These are phyloP conservation scores for Talaromyces marneffei DNA, from an alignment of 2,329 filamentous ascomycete genomes.

Conservation along the genomic window DNA sequence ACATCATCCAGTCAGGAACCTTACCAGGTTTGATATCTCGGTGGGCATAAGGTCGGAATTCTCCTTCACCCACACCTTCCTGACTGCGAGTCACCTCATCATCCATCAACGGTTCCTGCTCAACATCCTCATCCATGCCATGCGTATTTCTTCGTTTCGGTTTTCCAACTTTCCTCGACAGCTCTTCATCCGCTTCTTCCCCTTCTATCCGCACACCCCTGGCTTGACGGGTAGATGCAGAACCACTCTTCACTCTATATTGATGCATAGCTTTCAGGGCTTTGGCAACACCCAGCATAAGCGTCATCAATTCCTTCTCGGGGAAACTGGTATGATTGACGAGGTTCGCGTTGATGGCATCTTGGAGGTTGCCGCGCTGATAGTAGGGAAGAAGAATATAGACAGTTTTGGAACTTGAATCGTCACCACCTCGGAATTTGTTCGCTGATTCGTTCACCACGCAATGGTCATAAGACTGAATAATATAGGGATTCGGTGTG, in stretches of 20 bases:
- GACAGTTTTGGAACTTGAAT: conserved; percentile 75
- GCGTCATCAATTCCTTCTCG: conserved; percentile 75
- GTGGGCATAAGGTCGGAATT: conserved; percentile 78
- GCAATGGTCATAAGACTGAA: conserved; percentile 75
- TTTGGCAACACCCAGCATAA: conserved; percentile 88
- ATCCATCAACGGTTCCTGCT: conserved; percentile 78
- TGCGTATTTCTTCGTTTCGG: conserved; percentile 39
- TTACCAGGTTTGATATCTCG: conserved; percentile 93
- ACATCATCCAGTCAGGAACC: conserved; percentile 20
- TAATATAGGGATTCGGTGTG: conserved; percentile 74
- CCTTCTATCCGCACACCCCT: conserved; percentile 52
- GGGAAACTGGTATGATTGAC: conserved; percentile 92
- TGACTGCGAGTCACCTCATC: conserved; percentile 64
- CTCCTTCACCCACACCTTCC: conserved; percentile 62
- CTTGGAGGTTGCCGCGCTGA: conserved; percentile 87
- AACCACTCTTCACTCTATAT: conserved; percentile 61
- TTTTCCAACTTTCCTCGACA: conserved; percentile 32
- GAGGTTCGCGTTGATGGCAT: conserved; percentile 96
- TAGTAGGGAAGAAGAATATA: conserved; percentile 97
- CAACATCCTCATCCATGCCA: conserved; percentile 56
- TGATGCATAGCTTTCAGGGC: conserved; percentile 88
- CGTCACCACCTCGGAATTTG: conserved; percentile 51
- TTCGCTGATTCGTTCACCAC: conserved; percentile 66
- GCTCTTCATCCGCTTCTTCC: conserved; percentile 48
- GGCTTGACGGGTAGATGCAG: conserved; percentile 50